These are phyloP conservation scores for Tuber aestivum DNA, from an alignment of 495 filamentous ascomycete species.

Conservation along the genomic window DNA sequence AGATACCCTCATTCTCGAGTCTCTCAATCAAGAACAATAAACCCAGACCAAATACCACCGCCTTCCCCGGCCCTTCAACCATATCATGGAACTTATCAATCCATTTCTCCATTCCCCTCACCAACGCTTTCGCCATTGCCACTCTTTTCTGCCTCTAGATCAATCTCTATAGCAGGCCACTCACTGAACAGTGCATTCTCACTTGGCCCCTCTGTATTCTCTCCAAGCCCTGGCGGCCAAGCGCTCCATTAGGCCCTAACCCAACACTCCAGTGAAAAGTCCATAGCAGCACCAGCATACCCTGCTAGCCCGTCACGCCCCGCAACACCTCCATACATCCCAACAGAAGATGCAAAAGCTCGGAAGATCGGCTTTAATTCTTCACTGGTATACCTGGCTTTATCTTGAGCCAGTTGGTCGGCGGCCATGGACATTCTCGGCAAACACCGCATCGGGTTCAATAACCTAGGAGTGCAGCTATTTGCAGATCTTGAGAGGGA, in stretches of 20 bases:
- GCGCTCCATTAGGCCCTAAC: slow-evolving; percentile 35
- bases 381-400: not conserved
- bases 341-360: slow-evolving; percentile 66
- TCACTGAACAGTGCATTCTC: slow-evolving; percentile 31
- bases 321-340: slow-evolving; percentile 59
- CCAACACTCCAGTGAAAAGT: slow-evolving; percentile 41
- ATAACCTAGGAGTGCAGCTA: slow-evolving; percentile 28
- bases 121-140: slow-evolving; percentile 30
- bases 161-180: slow-evolving; percentile 16
- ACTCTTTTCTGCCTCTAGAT: slow-evolving; percentile 32
- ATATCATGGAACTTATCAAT: slow-evolving; percentile 91
- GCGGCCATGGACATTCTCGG: slow-evolving; percentile 26
- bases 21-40: slow-evolving; percentile 24
- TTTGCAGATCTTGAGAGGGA: slow-evolving; percentile 31
- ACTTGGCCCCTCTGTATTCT: slow-evolving; percentile 27
- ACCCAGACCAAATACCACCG: slow-evolving; percentile 39
- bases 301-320: slow-evolving; percentile 44
- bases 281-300: slow-evolving; percentile 29
- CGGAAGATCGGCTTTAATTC: slow-evolving; percentile 21
- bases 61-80: slow-evolving; percentile 84
- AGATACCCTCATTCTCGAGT: slow-evolving; percentile 25
- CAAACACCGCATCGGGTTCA: slow-evolving; percentile 31
- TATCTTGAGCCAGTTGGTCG: too few relatives aligned
- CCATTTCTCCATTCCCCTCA: slow-evolving; percentile 64
- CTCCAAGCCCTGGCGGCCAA: slow-evolving; percentile 41